A percentile compares a stretch with the other conserved stretches of the same genome.
Conservation (phyloP, 345 rosid genomes). For the Gossypioides kirkii region DNA sequence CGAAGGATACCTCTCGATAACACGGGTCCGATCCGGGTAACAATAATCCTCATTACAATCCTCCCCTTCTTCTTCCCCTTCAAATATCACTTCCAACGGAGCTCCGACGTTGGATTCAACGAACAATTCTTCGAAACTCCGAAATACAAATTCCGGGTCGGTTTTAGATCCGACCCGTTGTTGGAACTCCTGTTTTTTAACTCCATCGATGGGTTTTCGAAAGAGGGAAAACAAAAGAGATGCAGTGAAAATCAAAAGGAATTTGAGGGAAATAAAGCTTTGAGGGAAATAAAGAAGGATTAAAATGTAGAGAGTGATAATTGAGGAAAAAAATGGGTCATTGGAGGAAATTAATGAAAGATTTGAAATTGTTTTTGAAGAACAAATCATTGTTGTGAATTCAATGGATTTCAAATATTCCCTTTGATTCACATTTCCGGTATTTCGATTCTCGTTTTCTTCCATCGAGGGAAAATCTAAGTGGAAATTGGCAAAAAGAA, state of each 20-base stretch:
- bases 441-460: constrained; percentile 6
- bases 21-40: constrained; percentile 18
- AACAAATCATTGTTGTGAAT: constrained; percentile 2
- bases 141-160: not conserved
- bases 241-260: constrained; percentile 44
- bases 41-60: constrained; percentile 3
- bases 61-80: constrained; percentile 40
- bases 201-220: constrained; percentile 11
- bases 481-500: not conserved
- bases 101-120: constrained; percentile 74
- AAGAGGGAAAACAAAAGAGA: constrained; percentile 46
- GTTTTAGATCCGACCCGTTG: constrained; percentile 18
- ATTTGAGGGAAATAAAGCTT: constrained; percentile 4
- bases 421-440: constrained; percentile 7
- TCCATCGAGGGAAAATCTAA: constrained; percentile 22
- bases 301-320: constrained; percentile 44
- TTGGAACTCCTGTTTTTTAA: not conserved
- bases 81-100: constrained; percentile 77
- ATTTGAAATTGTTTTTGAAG: constrained; percentile 3
- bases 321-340: constrained; percentile 52
- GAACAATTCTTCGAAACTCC: constrained; percentile 29
- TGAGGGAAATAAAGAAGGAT: constrained; percentile 53
- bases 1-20: constrained; percentile 36
- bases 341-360: constrained; percentile 7
- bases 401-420: constrained; percentile 4